phyloP scores from a whole-genome alignment of 2,329 filamentous ascomycete genomes.

The Hypoxylon sp. region DNA sequence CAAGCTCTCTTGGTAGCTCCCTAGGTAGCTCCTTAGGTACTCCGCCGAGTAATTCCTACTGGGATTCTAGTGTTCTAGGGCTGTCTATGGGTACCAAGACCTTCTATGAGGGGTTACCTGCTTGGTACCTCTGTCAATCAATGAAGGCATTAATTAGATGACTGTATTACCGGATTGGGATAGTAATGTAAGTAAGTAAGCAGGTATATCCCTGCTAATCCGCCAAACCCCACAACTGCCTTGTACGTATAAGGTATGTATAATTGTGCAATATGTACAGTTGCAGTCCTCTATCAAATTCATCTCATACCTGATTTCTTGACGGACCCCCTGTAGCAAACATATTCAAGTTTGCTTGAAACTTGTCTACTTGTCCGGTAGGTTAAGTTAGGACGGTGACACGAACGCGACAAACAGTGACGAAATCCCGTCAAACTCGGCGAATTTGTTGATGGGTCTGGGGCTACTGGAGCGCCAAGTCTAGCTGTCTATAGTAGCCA shows the following conservation, averaged over 20 bases:
- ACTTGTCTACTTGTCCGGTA: constrained; percentile 18
- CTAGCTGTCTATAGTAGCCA: constrained; percentile 38
- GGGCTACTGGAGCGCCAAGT: constrained; percentile 12
- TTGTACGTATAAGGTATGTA: constrained; percentile 6
- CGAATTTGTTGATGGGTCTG: constrained; percentile 27
- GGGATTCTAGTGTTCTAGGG: constrained; percentile 18
- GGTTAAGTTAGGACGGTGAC: constrained; percentile 28
- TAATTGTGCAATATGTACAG: constrained; percentile 3
- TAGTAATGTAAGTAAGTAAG: constrained; percentile 21
- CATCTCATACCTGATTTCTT: constrained; percentile 20
- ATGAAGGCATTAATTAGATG: constrained; percentile 10
- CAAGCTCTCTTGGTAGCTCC: background rate
- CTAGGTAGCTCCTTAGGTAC: constrained; percentile 14
- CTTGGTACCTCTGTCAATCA: constrained; percentile 6
- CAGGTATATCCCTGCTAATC: constrained; percentile 19
- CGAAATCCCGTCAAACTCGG: constrained; percentile 31
- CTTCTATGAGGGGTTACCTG: constrained; percentile 8
- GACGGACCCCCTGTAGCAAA: constrained; percentile 40
- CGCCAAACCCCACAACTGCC: constrained; percentile 31
- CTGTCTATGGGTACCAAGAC: constrained; percentile 11
- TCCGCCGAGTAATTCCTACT: constrained; percentile 14
- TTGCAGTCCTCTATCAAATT: constrained; percentile 26
- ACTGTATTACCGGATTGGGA: constrained; percentile 29
- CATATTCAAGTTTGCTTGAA: constrained; percentile 39
- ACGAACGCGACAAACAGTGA: constrained; percentile 41